Evolutionary conservation across 2,329 filamentous ascomycete species (phyloP).

Genomic region (Verticillium longisporum): DNA sequence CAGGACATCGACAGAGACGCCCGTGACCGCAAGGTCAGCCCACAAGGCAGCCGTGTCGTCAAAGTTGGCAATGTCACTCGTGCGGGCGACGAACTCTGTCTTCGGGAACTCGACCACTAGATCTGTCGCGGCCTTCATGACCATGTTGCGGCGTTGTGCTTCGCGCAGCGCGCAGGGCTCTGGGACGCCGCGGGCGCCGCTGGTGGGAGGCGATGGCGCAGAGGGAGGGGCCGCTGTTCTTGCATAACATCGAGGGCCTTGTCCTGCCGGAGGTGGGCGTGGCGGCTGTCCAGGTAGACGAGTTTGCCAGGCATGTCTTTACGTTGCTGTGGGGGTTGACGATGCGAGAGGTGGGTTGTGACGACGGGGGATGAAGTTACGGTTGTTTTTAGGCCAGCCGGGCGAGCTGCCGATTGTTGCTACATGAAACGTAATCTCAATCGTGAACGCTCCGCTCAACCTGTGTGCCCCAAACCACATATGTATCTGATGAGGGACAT

Average conservation of each 20-base stretch:
- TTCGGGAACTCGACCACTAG: neutral
- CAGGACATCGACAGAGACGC: constrained; percentile 19
- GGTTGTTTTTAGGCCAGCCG: neutral
- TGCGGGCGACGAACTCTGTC: neutral
- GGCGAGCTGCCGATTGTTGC: too few species aligned
- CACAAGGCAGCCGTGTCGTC: constrained; percentile 3
- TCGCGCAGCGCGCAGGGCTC: constrained; percentile 17
- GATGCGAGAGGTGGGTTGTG: constrained; percentile 8
- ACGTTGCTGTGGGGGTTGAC: constrained; percentile 9
- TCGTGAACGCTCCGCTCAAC: too few species aligned
- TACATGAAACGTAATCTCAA: too few species aligned
- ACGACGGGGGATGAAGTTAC: constrained; percentile 1
- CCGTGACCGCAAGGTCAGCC: constrained; percentile 5
- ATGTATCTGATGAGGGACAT: too few species aligned
- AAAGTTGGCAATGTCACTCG: neutral
- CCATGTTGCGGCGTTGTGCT: constrained; percentile 30
- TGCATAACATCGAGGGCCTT: constrained; percentile 2
- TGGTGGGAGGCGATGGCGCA: neutral
- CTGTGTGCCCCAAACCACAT: too few species aligned
- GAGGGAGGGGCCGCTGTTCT: constrained; percentile 1
- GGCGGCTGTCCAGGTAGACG: constrained; percentile 5
- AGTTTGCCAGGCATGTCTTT: constrained; percentile 7
- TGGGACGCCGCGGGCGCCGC: constrained; percentile 20
- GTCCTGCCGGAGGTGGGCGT: constrained; percentile 3
- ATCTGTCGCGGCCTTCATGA: constrained; percentile 18